Conservation (phyloP, 139 green algal species). For the Pleodorina starrii region DNA sequence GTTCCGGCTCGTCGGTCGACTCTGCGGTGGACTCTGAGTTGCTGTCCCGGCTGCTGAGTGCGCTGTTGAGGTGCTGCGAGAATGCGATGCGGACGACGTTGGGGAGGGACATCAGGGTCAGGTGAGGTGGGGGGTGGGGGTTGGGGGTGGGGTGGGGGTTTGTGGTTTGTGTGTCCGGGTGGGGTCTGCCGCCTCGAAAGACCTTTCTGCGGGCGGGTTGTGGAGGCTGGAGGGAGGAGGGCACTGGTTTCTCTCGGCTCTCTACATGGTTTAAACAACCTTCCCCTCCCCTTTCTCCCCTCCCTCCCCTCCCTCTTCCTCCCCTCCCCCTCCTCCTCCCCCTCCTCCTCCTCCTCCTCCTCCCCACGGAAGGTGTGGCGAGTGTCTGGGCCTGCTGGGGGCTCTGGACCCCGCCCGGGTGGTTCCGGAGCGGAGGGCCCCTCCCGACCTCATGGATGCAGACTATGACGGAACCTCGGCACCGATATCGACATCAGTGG, state of each 20-base stretch:
- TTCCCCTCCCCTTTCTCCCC: too few species aligned
- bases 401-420: slow-evolving; percentile 84
- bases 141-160: background rate
- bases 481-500: background rate
- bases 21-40: slow-evolving; percentile 44
- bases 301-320: too few species aligned
- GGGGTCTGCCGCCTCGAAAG: too few species aligned
- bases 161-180: too few species aligned
- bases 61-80: slow-evolving; percentile 83
- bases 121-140: slow-evolving; percentile 31
- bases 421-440: slow-evolving; percentile 48
- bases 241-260: too few species aligned
- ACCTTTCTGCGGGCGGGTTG: too few species aligned
- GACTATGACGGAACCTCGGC: background rate
- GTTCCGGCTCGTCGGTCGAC: slow-evolving; percentile 34
- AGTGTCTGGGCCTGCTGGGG: slow-evolving; percentile 88
- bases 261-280: too few species aligned
- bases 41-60: slow-evolving; percentile 69
- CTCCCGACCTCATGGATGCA: background rate
- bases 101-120: slow-evolving; percentile 51
- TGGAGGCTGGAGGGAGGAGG: too few species aligned
- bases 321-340: too few species aligned
- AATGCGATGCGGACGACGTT: slow-evolving; percentile 57
- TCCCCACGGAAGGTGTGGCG: slow-evolving; percentile 76
- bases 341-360: too few species aligned